These are phyloP conservation scores for Sechiopsis laciniata DNA, from an alignment of 306 rosid genomes.

Conservation along the genomic window DNA sequence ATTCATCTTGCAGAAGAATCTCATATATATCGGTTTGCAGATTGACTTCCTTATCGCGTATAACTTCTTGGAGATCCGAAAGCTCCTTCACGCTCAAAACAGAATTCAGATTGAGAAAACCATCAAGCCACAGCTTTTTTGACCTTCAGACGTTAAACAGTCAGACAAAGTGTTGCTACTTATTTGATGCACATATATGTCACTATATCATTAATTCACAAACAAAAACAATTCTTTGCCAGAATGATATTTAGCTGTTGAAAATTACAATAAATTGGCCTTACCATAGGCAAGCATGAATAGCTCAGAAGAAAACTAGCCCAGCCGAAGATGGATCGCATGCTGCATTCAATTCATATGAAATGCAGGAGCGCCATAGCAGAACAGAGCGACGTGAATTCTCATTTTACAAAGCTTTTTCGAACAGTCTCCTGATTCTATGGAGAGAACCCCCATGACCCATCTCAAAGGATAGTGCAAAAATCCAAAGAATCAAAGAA, in stretches of 20 bases:
- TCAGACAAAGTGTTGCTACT: background rate
- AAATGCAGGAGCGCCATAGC: slow-evolving; percentile 85
- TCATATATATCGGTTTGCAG: slow-evolving; percentile 88
- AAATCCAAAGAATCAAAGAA: slow-evolving; percentile 69
- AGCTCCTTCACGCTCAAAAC: slow-evolving; percentile 70
- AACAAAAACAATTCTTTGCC: background rate
- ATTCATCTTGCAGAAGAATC: slow-evolving; percentile 75
- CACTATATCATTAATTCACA: background rate
- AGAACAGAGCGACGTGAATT: slow-evolving; percentile 54
- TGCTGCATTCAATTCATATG: slow-evolving; percentile 53
- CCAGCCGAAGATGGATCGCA: slow-evolving; percentile 59
- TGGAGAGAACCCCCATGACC: slow-evolving; percentile 59
- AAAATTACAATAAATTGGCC: slow-evolving; percentile 18
- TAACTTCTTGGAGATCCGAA: slow-evolving; percentile 93
- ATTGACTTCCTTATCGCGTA: slow-evolving; percentile 77
- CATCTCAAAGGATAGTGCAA: slow-evolving; percentile 72
- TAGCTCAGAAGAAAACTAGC: slow-evolving; percentile 83
- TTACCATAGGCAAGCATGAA: slow-evolving; percentile 96
- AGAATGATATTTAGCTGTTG: slow-evolving; percentile 10
- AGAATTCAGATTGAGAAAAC: slow-evolving; percentile 61
- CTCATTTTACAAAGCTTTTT: slow-evolving; percentile 63
- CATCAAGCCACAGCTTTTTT: slow-evolving; percentile 86
- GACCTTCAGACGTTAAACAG: slow-evolving; percentile 48
- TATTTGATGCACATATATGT: background rate
- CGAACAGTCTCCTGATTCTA: slow-evolving; percentile 82